Base-by-base conservation (phyloP, 345 rosid species). In the Garcia nutans region DNA sequence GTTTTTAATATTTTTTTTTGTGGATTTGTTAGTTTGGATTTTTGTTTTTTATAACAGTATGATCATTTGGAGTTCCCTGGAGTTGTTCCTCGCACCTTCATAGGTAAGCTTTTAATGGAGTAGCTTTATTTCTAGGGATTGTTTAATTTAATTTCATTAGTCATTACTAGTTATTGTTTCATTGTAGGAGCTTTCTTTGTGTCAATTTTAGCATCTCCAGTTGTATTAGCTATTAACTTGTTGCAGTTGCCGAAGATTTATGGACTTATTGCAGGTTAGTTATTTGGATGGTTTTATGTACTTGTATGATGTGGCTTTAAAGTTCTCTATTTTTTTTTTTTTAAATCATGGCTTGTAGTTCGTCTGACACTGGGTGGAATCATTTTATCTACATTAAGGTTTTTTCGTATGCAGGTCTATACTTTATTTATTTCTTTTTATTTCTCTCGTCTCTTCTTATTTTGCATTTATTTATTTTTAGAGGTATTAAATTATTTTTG, bases 21-120 rank as follows among this genome's bases (percentile, higher is more conserved):
- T 17, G 57, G 57, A 54, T 54, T 72, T 22, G 6, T 26, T 57
- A 16, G 8, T 74, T 62, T 52, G 44, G 12, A 9, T 70, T 13
- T 65, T 58, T 79, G 41, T 66, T 68, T 74, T 24, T 7, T 45
- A 3, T 78, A 5, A 72, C 82, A 96, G 98, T 93, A 96, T 83
- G 99, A 93, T 85, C 98, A 96, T 85, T 77, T 93, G 86, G 98
- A 96, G 83, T 96, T 93, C 82, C 92, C 99, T 58, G 98, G 99
- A 78, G 98, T 96, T 76, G 98, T 96, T 75, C 98, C 97, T 78
- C 98, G 98, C 75, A 91, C 99, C 76, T 96, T 96, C 70, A 86
- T 93, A 0, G 98, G 99, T 90, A 82, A 71, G 76, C 55, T 55
- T 72, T 23, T 56, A 41, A 28, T 33, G 37, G 23, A 22, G 56